phyloP scores from a whole-genome alignment of 108 stramenopile species.

The Schizochytrium sp. region DNA sequence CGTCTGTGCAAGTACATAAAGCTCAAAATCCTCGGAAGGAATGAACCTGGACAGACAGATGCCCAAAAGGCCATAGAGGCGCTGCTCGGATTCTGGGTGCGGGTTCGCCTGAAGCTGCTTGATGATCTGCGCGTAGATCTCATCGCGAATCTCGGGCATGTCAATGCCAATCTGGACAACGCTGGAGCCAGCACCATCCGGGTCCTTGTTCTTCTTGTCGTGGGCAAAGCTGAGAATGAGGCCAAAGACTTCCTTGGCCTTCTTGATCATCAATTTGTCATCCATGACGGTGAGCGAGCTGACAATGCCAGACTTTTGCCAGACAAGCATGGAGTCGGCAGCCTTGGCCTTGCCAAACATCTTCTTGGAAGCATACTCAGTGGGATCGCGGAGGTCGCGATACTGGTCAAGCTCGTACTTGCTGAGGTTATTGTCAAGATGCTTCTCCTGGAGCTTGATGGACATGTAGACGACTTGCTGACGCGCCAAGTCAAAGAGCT shows the following conservation, averaged over 20 bases:
- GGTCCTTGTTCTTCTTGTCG: constrained; percentile 25
- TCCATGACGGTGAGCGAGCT: constrained; percentile 17
- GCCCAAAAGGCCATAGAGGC: constrained; percentile 26
- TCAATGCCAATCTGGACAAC: constrained; percentile 23
- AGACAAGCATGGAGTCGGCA: constrained; percentile 16
- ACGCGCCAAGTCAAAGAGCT: constrained; percentile 8
- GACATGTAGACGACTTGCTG: not conserved
- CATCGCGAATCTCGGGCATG: constrained; percentile 17
- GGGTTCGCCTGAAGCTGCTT: constrained; percentile 31
- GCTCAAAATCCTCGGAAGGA: constrained; percentile 25
- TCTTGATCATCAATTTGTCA: constrained; percentile 23
- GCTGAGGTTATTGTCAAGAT: not conserved
- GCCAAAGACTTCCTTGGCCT: constrained; percentile 20
- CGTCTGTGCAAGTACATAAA: not conserved
- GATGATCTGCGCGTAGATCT: constrained; percentile 33
- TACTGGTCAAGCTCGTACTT: constrained; percentile 19
- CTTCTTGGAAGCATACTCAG: constrained; percentile 4
- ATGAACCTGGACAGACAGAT: constrained; percentile 11
- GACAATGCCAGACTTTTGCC: constrained; percentile 1
- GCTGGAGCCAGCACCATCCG: constrained; percentile 2
- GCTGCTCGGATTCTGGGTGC: not conserved
- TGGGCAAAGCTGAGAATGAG: constrained; percentile 1
- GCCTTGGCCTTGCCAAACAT: constrained; percentile 20
- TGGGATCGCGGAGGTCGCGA: constrained; percentile 11
- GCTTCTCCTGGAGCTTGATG: not conserved